Percentiles rank a stretch among this genome's conserved stretches.
These are phyloP conservation scores for Musa acuminata DNA, from an alignment of 176 grass and related monocot genomes.

Conservation along the genomic window DNA sequence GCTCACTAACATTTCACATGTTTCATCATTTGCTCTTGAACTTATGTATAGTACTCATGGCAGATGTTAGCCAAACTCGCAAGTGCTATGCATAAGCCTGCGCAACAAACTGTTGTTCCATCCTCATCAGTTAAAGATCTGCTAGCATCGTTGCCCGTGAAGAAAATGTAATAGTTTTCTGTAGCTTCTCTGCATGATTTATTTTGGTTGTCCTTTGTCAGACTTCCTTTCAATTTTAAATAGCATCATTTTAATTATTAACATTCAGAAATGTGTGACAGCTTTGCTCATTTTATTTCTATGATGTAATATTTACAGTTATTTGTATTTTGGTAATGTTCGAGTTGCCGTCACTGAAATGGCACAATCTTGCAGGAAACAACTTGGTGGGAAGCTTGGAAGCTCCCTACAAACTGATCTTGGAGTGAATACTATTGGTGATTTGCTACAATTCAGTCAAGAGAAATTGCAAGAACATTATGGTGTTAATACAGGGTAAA, in stretches of 20 bases:
- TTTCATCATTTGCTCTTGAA: conserved; percentile 19
- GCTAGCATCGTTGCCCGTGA: conserved; percentile 68
- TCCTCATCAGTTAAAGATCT: conserved; percentile 68
- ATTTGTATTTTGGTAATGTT: neutral
- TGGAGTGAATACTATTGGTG: conserved; percentile 64
- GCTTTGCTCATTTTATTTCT: neutral
- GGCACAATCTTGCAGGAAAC: conserved; percentile 56
- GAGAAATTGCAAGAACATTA: conserved; percentile 70
- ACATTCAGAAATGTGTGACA: neutral
- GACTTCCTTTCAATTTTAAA: neutral
- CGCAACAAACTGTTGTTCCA: conserved; percentile 88
- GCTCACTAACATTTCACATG: neutral
- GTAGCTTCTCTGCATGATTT: neutral
- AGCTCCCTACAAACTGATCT: conserved; percentile 78
- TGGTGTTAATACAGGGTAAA: conserved; percentile 83
- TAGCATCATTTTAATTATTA: neutral
- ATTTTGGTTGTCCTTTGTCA: neutral
- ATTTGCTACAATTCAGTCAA: conserved; percentile 64
- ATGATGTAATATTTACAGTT: neutral
- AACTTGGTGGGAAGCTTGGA: conserved; percentile 93
- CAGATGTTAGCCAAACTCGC: conserved; percentile 97
- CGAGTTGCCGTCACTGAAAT: neutral
- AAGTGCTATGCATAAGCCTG: conserved; percentile 91
- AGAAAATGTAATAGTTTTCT: conserved; percentile 74
- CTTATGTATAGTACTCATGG: conserved; percentile 24